Evolutionary conservation across 176 grass and related monocot genomes (phyloP).

Genomic region (Chrysopogon serrulatus): DNA sequence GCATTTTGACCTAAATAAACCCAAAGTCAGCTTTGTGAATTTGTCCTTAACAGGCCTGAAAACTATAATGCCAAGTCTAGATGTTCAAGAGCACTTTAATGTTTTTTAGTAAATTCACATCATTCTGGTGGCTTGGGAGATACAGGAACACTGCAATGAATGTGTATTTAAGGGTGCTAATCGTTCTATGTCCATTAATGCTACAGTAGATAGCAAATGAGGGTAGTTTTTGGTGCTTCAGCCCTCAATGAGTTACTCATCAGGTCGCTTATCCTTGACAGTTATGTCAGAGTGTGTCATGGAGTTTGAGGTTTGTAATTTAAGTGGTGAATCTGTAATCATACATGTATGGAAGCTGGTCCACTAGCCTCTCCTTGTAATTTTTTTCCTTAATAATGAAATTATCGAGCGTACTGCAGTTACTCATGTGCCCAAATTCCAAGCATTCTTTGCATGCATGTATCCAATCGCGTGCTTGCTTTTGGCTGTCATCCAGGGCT

Average conservation of each 20-base stretch:
- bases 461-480: background rate
- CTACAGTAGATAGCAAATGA: background rate
- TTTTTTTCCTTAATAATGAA: background rate
- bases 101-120: background rate
- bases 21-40: background rate
- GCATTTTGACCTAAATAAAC: background rate
- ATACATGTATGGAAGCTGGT: background rate
- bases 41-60: background rate
- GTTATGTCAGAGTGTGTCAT: background rate
- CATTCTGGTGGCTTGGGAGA: background rate
- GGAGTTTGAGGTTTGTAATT: background rate
- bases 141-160: background rate
- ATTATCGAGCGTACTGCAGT: background rate
- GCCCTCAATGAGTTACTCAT: background rate
- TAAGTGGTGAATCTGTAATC: background rate
- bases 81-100: background rate
- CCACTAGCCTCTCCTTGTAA: background rate
- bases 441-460: background rate
- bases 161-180: background rate
- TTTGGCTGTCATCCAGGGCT: background rate
- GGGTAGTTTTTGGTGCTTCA: background rate
- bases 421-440: background rate
- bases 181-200: background rate
- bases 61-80: background rate
- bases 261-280: background rate